phyloP scores from a whole-genome alignment of 495 filamentous ascomycete genomes.

The Hypoxylon perforatum region DNA sequence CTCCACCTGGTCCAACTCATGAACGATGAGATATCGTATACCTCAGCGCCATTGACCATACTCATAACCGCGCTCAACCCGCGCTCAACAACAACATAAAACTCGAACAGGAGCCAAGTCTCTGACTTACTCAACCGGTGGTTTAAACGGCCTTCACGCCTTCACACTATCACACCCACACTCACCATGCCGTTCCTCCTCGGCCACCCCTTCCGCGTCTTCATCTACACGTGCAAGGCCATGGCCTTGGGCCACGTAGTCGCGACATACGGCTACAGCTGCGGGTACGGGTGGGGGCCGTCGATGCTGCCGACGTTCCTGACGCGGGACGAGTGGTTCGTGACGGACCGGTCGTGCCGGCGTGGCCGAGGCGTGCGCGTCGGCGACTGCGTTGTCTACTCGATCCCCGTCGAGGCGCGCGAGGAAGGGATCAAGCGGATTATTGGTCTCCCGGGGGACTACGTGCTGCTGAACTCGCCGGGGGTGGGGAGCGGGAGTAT shows the following conservation, averaged over 20 bases:
- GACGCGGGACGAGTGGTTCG: constrained; percentile 70
- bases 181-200: constrained; percentile 27
- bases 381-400: constrained; percentile 84
- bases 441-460: constrained; percentile 89
- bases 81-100: too few species aligned
- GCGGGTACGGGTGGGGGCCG: constrained; percentile 69
- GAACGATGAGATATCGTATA: too few species aligned
- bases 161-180: background rate
- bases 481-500: constrained; percentile 62
- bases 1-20: too few species aligned
- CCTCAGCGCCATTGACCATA: too few species aligned
- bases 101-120: too few species aligned
- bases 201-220: constrained; percentile 54
- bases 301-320: constrained; percentile 86
- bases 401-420: constrained; percentile 74
- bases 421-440: constrained; percentile 80
- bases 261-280: constrained; percentile 61
- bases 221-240: constrained; percentile 54
- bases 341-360: constrained; percentile 72
- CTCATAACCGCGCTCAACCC: too few species aligned
- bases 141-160: too few species aligned
- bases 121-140: too few species aligned
- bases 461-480: constrained; percentile 76
- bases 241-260: constrained; percentile 68
- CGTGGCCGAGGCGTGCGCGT: constrained; percentile 76